Conservation (phyloP, 106 monocot species). For the Platanthera zijinensis region DNA sequence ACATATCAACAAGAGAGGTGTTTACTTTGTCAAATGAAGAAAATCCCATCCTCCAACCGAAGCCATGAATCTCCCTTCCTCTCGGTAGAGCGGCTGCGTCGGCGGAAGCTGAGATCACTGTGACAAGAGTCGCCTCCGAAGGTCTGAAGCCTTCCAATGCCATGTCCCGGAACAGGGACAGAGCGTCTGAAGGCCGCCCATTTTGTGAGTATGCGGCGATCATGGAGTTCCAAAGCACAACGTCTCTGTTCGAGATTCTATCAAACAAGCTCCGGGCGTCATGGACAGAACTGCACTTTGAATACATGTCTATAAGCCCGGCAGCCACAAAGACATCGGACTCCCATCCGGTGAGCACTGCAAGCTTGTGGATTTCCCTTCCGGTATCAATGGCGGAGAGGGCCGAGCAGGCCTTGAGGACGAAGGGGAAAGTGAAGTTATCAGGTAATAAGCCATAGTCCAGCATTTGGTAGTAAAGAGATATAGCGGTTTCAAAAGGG, state of each 20-base stretch:
- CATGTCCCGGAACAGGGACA: slow-evolving; percentile 11
- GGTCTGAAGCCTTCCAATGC: slow-evolving; percentile 22
- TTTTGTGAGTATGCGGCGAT: too few species aligned
- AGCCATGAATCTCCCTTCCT: slow-evolving; percentile 61
- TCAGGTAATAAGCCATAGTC: slow-evolving; percentile 42
- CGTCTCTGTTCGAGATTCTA: not conserved
- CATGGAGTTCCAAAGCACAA: too few species aligned
- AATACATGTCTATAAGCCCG: slow-evolving; percentile 68
- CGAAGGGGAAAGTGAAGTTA: slow-evolving; percentile 76
- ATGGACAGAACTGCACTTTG: slow-evolving; percentile 51
- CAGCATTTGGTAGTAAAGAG: slow-evolving; percentile 19
- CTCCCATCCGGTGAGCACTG: slow-evolving; percentile 13
- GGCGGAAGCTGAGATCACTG: slow-evolving; percentile 44
- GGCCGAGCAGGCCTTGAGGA: slow-evolving; percentile 65
- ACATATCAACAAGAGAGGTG: slow-evolving; percentile 75
- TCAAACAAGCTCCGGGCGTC: slow-evolving; percentile 54
- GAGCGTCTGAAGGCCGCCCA: too few species aligned
- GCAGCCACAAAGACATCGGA: slow-evolving; percentile 58
- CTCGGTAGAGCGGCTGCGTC: slow-evolving; percentile 42
- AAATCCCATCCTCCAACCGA: slow-evolving; percentile 49
- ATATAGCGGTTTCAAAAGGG: slow-evolving; percentile 18
- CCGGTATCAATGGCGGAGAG: slow-evolving; percentile 34
- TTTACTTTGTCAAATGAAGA: slow-evolving; percentile 37
- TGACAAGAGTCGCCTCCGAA: slow-evolving; percentile 61
- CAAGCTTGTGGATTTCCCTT: slow-evolving; percentile 9